Conservation (phyloP, 2,329 filamentous ascomycete species). For the Pyrenochaeta sp. region DNA sequence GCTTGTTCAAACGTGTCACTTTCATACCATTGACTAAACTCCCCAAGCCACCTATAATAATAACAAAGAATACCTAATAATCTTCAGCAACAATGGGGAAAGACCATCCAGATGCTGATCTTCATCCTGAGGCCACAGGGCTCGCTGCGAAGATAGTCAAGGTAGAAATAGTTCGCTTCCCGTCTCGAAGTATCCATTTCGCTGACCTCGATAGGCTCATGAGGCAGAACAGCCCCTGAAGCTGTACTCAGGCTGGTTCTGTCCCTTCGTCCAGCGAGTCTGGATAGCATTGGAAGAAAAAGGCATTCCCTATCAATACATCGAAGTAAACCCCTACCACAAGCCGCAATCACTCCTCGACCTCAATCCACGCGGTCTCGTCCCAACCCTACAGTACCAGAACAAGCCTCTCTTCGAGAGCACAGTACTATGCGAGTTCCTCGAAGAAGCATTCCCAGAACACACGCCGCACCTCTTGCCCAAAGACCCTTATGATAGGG, state of each 20-base stretch:
- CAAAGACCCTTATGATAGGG: constrained; percentile 68
- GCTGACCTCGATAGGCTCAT: constrained; percentile 34
- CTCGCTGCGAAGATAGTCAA: constrained; percentile 42
- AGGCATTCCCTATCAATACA: constrained; percentile 75
- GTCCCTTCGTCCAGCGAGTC: constrained; percentile 70
- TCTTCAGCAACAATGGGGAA: constrained; percentile 32
- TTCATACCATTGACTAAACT: not conserved
- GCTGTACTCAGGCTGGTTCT: constrained; percentile 81
- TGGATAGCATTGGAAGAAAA: constrained; percentile 81
- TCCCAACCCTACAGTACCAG: constrained; percentile 70
- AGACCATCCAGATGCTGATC: constrained; percentile 47
- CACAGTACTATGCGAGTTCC: constrained; percentile 75
- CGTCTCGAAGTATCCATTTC: not conserved
- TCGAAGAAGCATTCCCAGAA: constrained; percentile 73
- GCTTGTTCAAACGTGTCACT: constrained; percentile 1
- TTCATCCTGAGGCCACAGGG: constrained; percentile 48
- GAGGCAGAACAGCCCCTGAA: constrained; percentile 62
- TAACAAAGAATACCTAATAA: not conserved
- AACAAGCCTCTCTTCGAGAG: constrained; percentile 75
- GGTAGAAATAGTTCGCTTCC: constrained; percentile 11
- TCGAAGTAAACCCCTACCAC: constrained; percentile 75
- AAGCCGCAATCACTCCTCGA: constrained; percentile 73
- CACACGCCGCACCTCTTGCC: constrained; percentile 65
- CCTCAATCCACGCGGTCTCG: constrained; percentile 77
- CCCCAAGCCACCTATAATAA: not conserved